These are phyloP conservation scores for Fagus sylvatica DNA, from an alignment of 306 rosid genomes.

Conservation along the genomic window DNA sequence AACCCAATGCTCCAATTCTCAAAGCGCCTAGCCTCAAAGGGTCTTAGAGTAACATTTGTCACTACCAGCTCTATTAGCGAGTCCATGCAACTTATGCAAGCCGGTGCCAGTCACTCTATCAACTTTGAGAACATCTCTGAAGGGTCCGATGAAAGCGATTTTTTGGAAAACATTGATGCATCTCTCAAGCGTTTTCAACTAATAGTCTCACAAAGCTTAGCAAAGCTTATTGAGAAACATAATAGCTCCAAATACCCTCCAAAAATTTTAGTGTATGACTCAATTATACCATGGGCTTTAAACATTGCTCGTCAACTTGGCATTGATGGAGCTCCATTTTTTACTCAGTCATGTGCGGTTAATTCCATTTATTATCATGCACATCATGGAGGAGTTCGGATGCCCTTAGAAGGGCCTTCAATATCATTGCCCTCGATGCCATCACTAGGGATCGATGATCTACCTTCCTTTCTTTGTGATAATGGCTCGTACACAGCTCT, in stretches of 20 bases:
- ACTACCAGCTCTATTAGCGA: conserved; percentile 4
- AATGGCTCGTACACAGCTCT: background rate
- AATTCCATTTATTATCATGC: conserved; percentile 14
- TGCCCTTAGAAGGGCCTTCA: conserved; percentile 10
- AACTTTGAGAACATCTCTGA: conserved; percentile 25
- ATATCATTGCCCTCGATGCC: conserved; percentile 21
- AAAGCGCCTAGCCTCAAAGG: conserved; percentile 25
- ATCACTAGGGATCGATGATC: background rate
- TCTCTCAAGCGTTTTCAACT: background rate
- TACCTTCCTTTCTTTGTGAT: conserved; percentile 5
- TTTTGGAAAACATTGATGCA: background rate
- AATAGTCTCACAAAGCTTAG: conserved; percentile 3
- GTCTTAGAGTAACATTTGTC: conserved; percentile 25
- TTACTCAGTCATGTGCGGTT: conserved; percentile 24
- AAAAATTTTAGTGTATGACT: conserved; percentile 25
- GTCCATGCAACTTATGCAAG: background rate
- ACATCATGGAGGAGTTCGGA: background rate
- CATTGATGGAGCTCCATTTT: conserved; percentile 25
- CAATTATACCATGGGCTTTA: conserved; percentile 29
- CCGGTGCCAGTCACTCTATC: background rate
- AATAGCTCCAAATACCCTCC: background rate
- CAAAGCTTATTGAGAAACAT: background rate
- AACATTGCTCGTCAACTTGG: conserved; percentile 29
- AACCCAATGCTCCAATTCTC: conserved; percentile 35
- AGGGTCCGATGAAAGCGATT: conserved; percentile 6